Base-by-base conservation (phyloP, 352 stramenopile genomes). In the Blastocystis sp. region DNA sequence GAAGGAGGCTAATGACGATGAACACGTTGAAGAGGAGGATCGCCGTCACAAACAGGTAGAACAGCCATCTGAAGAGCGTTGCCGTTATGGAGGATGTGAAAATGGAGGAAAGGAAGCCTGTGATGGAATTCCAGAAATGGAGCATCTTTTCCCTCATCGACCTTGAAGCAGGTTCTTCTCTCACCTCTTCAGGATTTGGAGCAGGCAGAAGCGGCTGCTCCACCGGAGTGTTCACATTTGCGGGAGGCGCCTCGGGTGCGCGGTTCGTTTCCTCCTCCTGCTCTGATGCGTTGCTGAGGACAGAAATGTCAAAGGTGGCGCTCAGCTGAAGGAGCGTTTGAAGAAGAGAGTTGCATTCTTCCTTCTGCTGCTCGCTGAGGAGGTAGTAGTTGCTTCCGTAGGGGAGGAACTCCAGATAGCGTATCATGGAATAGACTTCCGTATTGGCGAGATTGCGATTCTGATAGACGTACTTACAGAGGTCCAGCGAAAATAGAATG, bases 11-110 rank as follows among this genome's bases (percentile, higher is more conserved):
- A 6, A 81, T 9, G 3, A 81, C 48, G 66, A 81, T 63, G 48
- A 81, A 81, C 24, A 64, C 19, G 43, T 81, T 81, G 34, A 64
- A 63, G 45, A 21, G 24, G 10, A 81, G 9, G 38, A 81, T 45
- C 3, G 71, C 17, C 1, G 43, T 42, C 2, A 21, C 71, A 28
- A 81, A 45, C 7, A 63, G 45, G 66, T 14, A 28, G 7, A 81
- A 38, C 17, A 81, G 11, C 7, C 40, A 48, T n/a, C 43, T 24
- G 43, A 71, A 14, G 17, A 71, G 9, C 3, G 34, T 66, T 34
- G 28, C 28, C n/a, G 11, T 40, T 10, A 40, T 34, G 28, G 28
- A 34, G 28, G 28, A 34, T 34, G 28, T 34, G 28, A 34, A 34
- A 34, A 34, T 34, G 28, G 28, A 34, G 28, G 28, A 34, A 34